Evolutionary conservation across 2,329 filamentous ascomycete genomes (phyloP).

Genomic region (Biscogniauxia sp.): DNA sequence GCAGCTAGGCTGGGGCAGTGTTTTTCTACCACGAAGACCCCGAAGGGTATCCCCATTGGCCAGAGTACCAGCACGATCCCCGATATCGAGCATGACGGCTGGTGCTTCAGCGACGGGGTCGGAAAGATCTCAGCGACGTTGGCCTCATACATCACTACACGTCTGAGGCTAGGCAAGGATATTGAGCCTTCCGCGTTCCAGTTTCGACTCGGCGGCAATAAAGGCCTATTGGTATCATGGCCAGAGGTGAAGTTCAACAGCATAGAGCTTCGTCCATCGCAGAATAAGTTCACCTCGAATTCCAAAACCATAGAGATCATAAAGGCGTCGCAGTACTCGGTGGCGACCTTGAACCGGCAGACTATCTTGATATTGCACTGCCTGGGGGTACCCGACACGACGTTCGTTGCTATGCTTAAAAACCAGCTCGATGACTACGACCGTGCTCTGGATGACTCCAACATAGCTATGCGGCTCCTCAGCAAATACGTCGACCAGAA

Average conservation of each 20-base stretch:
- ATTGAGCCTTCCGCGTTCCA: conserved; percentile 79
- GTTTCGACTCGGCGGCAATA: conserved; percentile 88
- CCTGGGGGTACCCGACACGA: conserved; percentile 65
- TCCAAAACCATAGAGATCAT: conserved; percentile 82
- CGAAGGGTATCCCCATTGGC: conserved; percentile 61
- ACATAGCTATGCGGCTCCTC: conserved; percentile 65
- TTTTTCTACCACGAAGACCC: conserved; percentile 85
- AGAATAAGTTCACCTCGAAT: conserved; percentile 77
- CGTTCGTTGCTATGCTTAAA: conserved; percentile 67
- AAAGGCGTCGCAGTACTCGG: conserved; percentile 70
- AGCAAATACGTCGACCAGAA: conserved; percentile 81
- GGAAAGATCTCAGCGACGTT: conserved; percentile 85
- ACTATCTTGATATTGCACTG: conserved; percentile 81
- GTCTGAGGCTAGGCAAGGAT: conserved; percentile 60
- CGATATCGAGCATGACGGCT: conserved; percentile 68
- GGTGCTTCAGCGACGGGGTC: conserved; percentile 86
- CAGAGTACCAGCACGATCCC: conserved; percentile 57
- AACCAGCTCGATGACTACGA: conserved; percentile 68
- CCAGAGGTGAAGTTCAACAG: conserved; percentile 64
- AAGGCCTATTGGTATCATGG: conserved; percentile 81
- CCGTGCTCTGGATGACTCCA: conserved; percentile 64
- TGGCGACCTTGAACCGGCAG: conserved; percentile 84
- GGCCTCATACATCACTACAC: conserved; percentile 68
- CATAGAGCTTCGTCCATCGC: conserved; percentile 77
- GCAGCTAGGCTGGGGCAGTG: conserved; percentile 89